Evolutionary conservation across 306 rosid species (phyloP), one percentile per base, ranked within the genome.

Genomic region (Vachellia pachyceras): DNA sequence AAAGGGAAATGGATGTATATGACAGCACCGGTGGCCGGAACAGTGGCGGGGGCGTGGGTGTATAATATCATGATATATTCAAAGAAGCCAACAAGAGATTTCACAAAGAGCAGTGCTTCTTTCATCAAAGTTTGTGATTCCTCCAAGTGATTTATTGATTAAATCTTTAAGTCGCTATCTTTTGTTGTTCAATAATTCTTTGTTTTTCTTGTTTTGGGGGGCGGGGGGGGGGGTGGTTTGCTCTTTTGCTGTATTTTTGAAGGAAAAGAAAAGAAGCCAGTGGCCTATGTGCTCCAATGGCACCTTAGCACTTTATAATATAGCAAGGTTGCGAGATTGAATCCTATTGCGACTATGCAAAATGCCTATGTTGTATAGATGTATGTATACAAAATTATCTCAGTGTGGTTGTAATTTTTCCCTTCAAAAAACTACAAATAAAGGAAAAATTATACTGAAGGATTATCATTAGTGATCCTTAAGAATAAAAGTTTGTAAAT

Each of bases 1-100:
- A 84, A 17, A 50, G 83, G 90, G 78, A 44, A 93, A 14, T 95
- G 99, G 97, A 77, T 93, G 36, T 95, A 87, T 79, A 0, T 95
- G 0, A 2, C 82, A 1, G 73, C 91, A 35, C 95, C 99, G 0
- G 64, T n/a, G 22, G 39, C 83, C 0, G 99, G 97, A 2, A 97
- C 99, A 0, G 52, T 86, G 5, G 54, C 84, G 0, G 99, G 97
- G 41, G 94, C 92, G 18, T 87, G 85, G 92, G 87, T 79, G 0
- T 95, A 95, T 71, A 93, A 93, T 77, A 22, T 72, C 29, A 73
- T 95, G 9, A 79, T 97, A 13, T 90, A 81, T 77, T 87, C 92
- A 0, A 82, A 89, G 39, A 95, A 93, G 75, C 89, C 97, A 7
- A 47, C 90, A 55, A 82, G 88, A 1, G 92, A 89, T 82, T 85